Evolutionary conservation across 148 eudicot species (phyloP), one percentile per base, ranked within the genome.

Genomic region (Amaranthus cruentus): DNA sequence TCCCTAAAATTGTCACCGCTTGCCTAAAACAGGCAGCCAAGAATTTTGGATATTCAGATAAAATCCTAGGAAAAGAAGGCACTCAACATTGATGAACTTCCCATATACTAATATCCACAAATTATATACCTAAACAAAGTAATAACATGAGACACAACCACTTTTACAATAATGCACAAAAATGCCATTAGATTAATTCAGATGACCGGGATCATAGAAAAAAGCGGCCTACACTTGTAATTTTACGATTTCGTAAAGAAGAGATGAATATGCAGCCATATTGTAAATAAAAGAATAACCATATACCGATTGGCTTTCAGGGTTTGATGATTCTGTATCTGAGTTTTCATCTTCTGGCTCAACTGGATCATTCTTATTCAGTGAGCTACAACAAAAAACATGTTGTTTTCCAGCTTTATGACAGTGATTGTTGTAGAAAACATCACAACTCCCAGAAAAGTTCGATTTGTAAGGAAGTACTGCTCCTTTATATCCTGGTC

Each of bases 1-100:
- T 89, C 95, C 76, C 98, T 83, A 13, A 82, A 71, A 66, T 63
- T 72, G 69, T 85, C 90, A 58, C 82, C 78, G 47, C 81, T 77
- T 66, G 74, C 97, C 97, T 93, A 84, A 47, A 86, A 64, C 42
- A 62, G 53, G 58, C 3, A 63, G 47, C 44, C 1, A 58, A 55
- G 11, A 71, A 55, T 38, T n/a, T 42, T 46, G 38, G 38, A 28
- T 57, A 55, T 48, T 58, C 4, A 46, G 44, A 66, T 7, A 6
- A 53, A n/a, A 2, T 9, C 44, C 18, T 0, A 18, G 6, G 14
- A 6, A 44, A 28, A 28, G 9, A 61, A 61, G 46, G 43, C 1
- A 15, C 15, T 52, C 6, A 51, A 42, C 13, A 55, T 6, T 18
- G 49, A 9, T 3, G 52, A 60, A 42, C 57, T 3, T 12, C 6